Conservation (phyloP, 2,329 filamentous ascomycete genomes). For the Cordyceps javanica region DNA sequence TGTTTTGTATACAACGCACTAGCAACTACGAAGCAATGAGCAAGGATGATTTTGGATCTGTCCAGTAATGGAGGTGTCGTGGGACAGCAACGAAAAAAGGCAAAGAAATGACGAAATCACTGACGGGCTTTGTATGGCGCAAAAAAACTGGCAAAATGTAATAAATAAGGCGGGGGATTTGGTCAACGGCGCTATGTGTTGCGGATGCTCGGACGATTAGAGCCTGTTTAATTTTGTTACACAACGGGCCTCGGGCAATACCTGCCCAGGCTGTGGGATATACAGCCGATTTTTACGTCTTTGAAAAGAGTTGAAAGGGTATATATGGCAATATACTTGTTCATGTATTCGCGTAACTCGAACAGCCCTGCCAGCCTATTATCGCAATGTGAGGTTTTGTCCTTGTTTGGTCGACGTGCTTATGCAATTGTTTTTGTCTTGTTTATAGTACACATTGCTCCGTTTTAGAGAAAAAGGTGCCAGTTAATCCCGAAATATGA, state of each 20-base stretch:
- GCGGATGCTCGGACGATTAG: not conserved
- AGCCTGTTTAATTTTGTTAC: constrained; percentile 6
- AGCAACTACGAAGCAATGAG: constrained; percentile 5
- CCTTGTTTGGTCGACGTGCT: not conserved
- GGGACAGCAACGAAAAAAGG: not conserved
- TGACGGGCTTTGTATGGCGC: not conserved
- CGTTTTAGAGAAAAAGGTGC: not conserved
- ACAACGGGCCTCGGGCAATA: not conserved
- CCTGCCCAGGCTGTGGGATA: constrained; percentile 1
- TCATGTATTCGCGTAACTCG: not conserved
- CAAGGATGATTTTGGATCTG: not conserved
- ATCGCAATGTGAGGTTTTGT: not conserved
- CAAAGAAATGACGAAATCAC: not conserved
- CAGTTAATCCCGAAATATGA: constrained; percentile 2
- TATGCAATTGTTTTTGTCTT: not conserved
- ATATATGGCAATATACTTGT: constrained; percentile 1
- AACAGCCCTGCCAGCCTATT: not conserved
- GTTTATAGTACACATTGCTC: constrained; percentile 1
- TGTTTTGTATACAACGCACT: constrained; percentile 10
- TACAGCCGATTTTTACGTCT: not conserved
- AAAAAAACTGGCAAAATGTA: constrained; percentile 8
- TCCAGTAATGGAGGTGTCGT: not conserved
- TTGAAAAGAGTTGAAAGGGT: not conserved
- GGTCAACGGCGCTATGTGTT: constrained; percentile 1
- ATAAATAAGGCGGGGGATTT: not conserved